Percentiles rank a stretch among this genome's conserved stretches.
phyloP scores from a whole-genome alignment of 768 basidiomycete genomes.

The Dentipellis fragilis region DNA sequence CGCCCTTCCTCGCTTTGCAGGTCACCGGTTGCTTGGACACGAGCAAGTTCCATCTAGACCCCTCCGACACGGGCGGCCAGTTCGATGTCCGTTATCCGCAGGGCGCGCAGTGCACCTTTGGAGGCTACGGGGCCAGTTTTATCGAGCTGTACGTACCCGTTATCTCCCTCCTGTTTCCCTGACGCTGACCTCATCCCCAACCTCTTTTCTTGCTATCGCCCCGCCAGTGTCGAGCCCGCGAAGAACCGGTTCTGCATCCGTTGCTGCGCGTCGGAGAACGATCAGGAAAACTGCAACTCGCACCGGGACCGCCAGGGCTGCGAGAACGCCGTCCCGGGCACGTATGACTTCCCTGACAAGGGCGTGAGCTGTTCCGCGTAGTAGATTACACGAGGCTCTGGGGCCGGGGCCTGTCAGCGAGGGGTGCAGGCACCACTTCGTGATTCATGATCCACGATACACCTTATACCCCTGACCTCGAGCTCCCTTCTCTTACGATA shows the following conservation, averaged over 20 bases:
- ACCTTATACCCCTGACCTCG: too few species aligned
- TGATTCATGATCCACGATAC: not conserved
- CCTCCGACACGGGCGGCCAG: slow-evolving; percentile 35
- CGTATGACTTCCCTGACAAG: slow-evolving; percentile 31
- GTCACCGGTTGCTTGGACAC: slow-evolving; percentile 30
- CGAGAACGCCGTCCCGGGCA: slow-evolving; percentile 32
- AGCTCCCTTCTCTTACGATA: too few species aligned
- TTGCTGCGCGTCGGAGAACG: slow-evolving; percentile 31
- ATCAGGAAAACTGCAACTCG: slow-evolving; percentile 42
- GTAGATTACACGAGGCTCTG: slow-evolving; percentile 1
- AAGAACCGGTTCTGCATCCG: slow-evolving; percentile 38
- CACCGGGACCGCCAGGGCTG: slow-evolving; percentile 38
- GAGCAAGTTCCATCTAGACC: slow-evolving; percentile 21
- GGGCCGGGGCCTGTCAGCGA: not conserved
- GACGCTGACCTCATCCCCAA: not conserved
- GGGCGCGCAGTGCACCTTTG: slow-evolving; percentile 43
- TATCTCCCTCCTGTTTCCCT: not conserved
- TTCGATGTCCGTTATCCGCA: slow-evolving; percentile 41
- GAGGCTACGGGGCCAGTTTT: slow-evolving; percentile 41
- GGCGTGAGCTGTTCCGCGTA: slow-evolving; percentile 23
- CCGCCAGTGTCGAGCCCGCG: slow-evolving; percentile 34
- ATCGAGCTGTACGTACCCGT: slow-evolving; percentile 33
- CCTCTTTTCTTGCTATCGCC: not conserved
- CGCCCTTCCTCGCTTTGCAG: slow-evolving; percentile 12
- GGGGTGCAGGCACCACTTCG: not conserved